phyloP scores from a whole-genome alignment of 352 stramenopile genomes.

The Phytophthora quininea region DNA sequence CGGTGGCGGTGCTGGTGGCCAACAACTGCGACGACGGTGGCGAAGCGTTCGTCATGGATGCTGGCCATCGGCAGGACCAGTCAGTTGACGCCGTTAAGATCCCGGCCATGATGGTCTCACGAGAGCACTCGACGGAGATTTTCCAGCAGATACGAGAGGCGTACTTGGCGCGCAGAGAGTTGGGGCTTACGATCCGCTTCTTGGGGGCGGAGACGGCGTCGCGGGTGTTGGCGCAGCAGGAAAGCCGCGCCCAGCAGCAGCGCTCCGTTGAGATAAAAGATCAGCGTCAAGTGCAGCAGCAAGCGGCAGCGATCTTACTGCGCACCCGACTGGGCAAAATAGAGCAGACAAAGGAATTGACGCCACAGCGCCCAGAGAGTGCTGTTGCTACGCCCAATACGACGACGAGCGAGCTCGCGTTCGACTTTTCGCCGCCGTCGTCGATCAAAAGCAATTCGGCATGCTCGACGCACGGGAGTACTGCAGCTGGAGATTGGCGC shows the following conservation, averaged over 20 bases:
- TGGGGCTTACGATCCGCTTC: constrained; percentile 59
- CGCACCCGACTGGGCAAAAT: constrained; percentile 52
- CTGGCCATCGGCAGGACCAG: constrained; percentile 38
- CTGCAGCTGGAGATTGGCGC: neutral
- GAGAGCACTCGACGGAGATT: constrained; percentile 42
- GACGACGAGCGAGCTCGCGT: constrained; percentile 21
- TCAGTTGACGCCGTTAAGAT: constrained; percentile 43
- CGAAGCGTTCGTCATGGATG: constrained; percentile 78
- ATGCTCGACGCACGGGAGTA: constrained; percentile 12
- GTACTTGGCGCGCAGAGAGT: constrained; percentile 48
- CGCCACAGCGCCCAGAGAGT: constrained; percentile 1
- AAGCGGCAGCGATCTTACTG: constrained; percentile 55
- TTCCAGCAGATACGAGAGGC: constrained; percentile 62
- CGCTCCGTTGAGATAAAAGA: constrained; percentile 31
- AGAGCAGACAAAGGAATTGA: constrained; percentile 1
- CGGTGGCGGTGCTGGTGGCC: constrained; percentile 68
- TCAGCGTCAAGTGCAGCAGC: constrained; percentile 51
- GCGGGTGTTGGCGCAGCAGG: constrained; percentile 56
- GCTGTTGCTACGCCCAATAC: constrained; percentile 23
- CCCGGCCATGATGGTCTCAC: constrained; percentile 68
- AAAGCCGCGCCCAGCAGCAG: constrained; percentile 33
- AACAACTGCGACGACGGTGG: constrained; percentile 43
- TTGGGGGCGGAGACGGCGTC: constrained; percentile 58
- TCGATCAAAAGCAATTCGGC: constrained; percentile 13
- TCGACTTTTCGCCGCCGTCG: constrained; percentile 22